These are phyloP conservation scores for Catharanthus roseus DNA, from an alignment of 257 asterid genomes.

Conservation along the genomic window DNA sequence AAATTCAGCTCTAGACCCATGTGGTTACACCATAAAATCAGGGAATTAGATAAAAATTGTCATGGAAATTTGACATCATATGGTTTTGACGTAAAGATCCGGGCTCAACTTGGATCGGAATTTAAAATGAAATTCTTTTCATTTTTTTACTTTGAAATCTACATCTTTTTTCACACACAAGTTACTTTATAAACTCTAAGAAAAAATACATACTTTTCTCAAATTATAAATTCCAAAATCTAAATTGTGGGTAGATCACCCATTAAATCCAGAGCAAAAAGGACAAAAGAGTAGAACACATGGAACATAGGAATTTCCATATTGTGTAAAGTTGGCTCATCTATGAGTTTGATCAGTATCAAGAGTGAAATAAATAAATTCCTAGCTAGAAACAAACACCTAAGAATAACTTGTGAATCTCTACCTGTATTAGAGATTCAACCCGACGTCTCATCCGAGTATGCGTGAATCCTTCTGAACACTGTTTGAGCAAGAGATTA, in stretches of 20 bases:
- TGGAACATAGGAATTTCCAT: background rate
- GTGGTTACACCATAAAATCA: background rate
- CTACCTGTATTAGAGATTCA: conserved; percentile 84
- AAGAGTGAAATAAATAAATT: background rate
- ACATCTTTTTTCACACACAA: too few relatives aligned
- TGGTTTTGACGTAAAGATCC: background rate
- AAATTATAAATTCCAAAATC: too few relatives aligned
- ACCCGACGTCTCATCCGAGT: conserved; percentile 97
- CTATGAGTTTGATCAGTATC: background rate
- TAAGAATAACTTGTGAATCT: background rate
- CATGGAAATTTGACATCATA: background rate
- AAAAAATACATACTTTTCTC: too few relatives aligned
- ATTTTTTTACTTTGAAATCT: too few relatives aligned
- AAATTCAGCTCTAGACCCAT: background rate
- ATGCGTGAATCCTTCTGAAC: conserved; percentile 97
- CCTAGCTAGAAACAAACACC: background rate
- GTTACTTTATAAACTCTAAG: too few relatives aligned
- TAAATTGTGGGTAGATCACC: too few relatives aligned
- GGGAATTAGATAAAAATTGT: background rate
- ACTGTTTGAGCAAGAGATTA: conserved; percentile 41
- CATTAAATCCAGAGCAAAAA: background rate
- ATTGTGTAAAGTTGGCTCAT: background rate
- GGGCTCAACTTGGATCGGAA: too few relatives aligned
- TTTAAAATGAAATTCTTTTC: too few relatives aligned
- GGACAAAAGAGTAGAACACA: background rate